These are phyloP conservation scores for Xanthoparmelia taractica DNA, from an alignment of 495 filamentous ascomycete species.

Conservation along the genomic window DNA sequence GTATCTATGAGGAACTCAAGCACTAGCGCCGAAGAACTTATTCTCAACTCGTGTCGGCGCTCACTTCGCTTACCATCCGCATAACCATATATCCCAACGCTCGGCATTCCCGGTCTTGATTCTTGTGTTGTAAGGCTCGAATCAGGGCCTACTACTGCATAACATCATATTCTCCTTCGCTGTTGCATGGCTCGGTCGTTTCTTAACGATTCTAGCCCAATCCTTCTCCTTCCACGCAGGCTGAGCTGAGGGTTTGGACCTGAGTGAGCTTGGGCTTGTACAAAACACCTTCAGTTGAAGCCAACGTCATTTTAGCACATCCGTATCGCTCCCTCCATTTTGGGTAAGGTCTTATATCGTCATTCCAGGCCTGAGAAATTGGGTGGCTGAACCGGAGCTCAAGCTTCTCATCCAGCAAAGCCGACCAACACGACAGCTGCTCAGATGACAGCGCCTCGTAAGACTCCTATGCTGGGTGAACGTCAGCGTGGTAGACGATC, in stretches of 20 bases:
- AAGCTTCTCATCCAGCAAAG: background rate
- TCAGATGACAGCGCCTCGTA: background rate
- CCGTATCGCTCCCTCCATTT: background rate
- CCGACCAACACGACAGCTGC: background rate
- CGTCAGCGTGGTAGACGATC: background rate
- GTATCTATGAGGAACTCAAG: background rate
- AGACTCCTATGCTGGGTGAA: background rate
- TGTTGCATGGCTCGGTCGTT: background rate
- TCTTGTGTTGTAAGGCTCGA: background rate
- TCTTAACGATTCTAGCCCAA: background rate
- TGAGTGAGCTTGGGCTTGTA: background rate
- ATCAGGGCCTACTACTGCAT: background rate
- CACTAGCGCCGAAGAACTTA: background rate
- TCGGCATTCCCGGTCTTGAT: background rate
- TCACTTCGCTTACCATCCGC: background rate
- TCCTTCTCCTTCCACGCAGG: background rate
- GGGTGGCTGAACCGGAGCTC: background rate
- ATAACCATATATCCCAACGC: background rate
- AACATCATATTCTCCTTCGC: background rate
- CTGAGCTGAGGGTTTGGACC: background rate
- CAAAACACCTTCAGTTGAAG: background rate
- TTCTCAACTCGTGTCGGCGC: background rate
- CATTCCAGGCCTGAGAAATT: background rate
- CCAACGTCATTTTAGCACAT: background rate
- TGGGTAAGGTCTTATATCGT: background rate